A percentile compares a stretch with the other conserved stretches of the same genome.
Evolutionary conservation across 2,329 filamentous ascomycete genomes (phyloP).

Genomic region (Bipolaris sorokiniana): DNA sequence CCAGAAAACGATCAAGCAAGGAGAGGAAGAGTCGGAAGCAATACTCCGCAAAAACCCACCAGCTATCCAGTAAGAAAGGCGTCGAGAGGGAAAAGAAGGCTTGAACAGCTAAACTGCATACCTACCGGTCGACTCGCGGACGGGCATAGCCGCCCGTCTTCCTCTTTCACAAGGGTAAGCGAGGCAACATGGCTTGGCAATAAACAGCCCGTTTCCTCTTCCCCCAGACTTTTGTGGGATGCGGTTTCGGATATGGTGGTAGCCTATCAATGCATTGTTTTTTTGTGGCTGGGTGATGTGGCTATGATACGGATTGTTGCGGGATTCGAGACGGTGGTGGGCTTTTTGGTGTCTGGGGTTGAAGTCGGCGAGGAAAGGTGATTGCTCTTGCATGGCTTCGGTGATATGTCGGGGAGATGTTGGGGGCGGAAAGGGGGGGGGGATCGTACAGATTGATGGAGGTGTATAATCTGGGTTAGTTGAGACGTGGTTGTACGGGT

Average conservation of each 20-base stretch:
- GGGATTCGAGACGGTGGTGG: too few species aligned
- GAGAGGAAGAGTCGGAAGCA: not conserved
- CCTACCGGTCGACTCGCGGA: not conserved
- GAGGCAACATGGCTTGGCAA: slow-evolving; percentile 9
- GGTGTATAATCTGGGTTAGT: not conserved
- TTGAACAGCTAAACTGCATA: not conserved
- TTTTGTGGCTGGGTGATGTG: not conserved
- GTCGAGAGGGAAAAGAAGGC: not conserved
- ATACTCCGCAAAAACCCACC: not conserved
- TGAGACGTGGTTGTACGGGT: not conserved
- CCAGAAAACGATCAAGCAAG: not conserved
- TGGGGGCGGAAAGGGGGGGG: not conserved
- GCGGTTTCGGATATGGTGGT: too few species aligned
- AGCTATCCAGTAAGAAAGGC: not conserved
- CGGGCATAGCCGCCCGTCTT: slow-evolving; percentile 1
- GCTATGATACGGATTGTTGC: not conserved
- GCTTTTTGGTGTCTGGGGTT: not conserved
- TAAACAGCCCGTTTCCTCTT: not conserved
- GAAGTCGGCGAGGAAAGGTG: too few species aligned
- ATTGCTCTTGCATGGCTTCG: not conserved
- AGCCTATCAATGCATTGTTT: not conserved
- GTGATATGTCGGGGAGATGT: not conserved
- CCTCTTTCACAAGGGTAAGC: slow-evolving; percentile 3
- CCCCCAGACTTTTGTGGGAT: not conserved
- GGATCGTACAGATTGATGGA: not conserved